These are phyloP conservation scores for Cladosporium phlei DNA, from an alignment of 2,329 filamentous ascomycete species.

Conservation along the genomic window DNA sequence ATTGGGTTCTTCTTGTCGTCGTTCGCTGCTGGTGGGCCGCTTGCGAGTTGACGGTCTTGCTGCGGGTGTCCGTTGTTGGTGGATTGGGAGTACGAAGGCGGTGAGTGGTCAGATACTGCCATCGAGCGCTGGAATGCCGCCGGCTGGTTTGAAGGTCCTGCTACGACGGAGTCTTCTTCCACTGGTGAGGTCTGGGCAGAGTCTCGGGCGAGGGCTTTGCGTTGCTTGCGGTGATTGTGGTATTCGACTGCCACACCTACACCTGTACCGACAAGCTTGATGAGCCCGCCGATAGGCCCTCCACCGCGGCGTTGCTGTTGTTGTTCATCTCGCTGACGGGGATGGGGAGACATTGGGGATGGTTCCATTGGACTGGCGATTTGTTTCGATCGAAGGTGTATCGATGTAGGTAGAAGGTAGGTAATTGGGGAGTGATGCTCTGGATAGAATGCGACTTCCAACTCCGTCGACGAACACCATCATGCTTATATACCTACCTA, in stretches of 20 bases:
- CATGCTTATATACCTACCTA: not conserved
- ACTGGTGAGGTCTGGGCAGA: constrained; percentile 7
- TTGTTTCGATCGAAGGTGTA: too few relatives aligned
- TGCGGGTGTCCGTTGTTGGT: not conserved
- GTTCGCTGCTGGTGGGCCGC: constrained; percentile 13
- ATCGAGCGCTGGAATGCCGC: not conserved
- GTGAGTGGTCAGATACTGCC: not conserved
- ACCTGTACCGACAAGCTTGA: constrained; percentile 21
- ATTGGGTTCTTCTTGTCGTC: constrained; percentile 11
- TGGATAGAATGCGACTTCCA: too few relatives aligned
- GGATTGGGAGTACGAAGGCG: constrained; percentile 16
- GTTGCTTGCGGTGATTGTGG: constrained; percentile 25
- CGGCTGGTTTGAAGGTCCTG: constrained; percentile 3
- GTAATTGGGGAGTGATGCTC: too few relatives aligned
- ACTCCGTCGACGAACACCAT: too few relatives aligned
- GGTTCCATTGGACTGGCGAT: too few relatives aligned
- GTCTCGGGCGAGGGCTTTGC: constrained; percentile 18
- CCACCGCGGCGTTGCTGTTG: constrained; percentile 1
- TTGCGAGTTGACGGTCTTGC: constrained; percentile 13
- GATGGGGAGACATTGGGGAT: constrained; percentile 1
- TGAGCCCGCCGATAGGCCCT: constrained; percentile 10
- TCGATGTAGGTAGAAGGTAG: too few relatives aligned
- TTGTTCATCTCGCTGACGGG: too few relatives aligned
- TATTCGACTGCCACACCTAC: constrained; percentile 28
- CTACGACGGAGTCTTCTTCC: not conserved